Evolutionary conservation across 2,329 filamentous ascomycete genomes (phyloP).

Genomic region (Aureobasidium sp.): DNA sequence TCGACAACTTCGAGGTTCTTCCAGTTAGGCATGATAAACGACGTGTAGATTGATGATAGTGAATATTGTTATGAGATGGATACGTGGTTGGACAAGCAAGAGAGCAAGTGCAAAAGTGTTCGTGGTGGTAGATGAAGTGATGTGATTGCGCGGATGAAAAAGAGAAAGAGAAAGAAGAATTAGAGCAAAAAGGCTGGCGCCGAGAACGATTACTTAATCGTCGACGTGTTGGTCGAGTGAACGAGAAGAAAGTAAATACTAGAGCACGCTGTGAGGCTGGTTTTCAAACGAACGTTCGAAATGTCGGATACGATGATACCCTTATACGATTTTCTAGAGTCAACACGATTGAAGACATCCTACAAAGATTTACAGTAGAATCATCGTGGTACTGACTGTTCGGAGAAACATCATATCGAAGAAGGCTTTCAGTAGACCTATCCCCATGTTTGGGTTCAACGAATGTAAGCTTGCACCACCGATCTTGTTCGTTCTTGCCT

Average conservation of each 20-base stretch:
- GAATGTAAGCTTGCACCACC: too few species aligned
- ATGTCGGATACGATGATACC: too few species aligned
- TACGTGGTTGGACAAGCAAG: background rate
- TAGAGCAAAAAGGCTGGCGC: background rate
- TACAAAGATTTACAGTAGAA: too few species aligned
- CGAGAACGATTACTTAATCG: background rate
- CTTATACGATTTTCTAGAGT: too few species aligned
- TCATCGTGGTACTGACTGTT: too few species aligned
- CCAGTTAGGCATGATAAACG: constrained; percentile 13
- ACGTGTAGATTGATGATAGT: too few species aligned
- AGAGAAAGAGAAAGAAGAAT: background rate
- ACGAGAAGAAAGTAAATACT: background rate
- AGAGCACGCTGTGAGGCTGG: background rate
- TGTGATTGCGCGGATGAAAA: background rate
- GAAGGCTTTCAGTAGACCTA: too few species aligned
- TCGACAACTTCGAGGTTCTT: background rate
- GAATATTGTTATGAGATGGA: background rate
- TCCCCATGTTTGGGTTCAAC: too few species aligned
- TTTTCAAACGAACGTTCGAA: too few species aligned
- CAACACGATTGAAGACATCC: too few species aligned
- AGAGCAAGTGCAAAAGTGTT: background rate
- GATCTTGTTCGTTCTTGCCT: too few species aligned
- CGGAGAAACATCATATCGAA: too few species aligned
- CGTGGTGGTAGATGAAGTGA: background rate
- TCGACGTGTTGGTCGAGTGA: background rate